phyloP scores from a whole-genome alignment of 2,329 filamentous ascomycete species.

The Diplodia corticola region DNA sequence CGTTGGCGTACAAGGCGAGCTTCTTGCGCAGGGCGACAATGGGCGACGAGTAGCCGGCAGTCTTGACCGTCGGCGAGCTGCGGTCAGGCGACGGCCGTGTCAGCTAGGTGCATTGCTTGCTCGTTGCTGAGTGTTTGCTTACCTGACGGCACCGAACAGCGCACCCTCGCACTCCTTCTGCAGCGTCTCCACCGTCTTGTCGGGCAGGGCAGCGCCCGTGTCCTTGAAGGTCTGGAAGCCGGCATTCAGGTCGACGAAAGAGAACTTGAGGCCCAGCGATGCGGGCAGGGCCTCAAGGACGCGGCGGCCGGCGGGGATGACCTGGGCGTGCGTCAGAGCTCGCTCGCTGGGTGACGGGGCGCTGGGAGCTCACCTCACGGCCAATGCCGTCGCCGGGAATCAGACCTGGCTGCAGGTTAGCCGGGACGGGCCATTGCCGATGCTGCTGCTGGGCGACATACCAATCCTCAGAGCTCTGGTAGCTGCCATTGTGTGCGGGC shows the following conservation, averaged over 20 bases:
- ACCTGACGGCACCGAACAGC: conserved; percentile 90
- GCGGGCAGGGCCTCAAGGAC: conserved; percentile 88
- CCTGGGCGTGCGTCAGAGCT: conserved; percentile 12
- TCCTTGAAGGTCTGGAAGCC: conserved; percentile 92
- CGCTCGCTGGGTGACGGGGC: background rate
- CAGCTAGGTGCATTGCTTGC: background rate
- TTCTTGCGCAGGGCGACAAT: conserved; percentile 96
- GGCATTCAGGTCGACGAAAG: conserved; percentile 88
- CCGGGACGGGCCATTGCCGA: background rate
- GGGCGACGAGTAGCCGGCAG: conserved; percentile 93
- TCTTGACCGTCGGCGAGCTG: conserved; percentile 81
- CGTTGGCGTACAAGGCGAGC: conserved; percentile 94
- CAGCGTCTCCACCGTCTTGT: conserved; percentile 86
- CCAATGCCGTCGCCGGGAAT: conserved; percentile 98
- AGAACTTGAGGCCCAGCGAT: conserved; percentile 91
- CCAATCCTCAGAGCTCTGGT: conserved; percentile 25
- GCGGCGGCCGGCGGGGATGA: conserved; percentile 89
- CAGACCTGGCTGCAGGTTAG: conserved; percentile 62
- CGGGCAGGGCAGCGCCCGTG: conserved; percentile 84
- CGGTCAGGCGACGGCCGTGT: background rate
- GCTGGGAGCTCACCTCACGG: conserved; percentile 64
- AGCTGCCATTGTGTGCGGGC: conserved; percentile 24
- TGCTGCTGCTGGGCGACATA: background rate
- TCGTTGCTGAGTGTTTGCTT: conserved; percentile 24
- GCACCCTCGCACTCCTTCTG: conserved; percentile 92